A percentile compares a stretch with the other conserved stretches of the same genome.
phyloP scores from a whole-genome alignment of 2,329 filamentous ascomycete species.

The Trichoderma sp. region DNA sequence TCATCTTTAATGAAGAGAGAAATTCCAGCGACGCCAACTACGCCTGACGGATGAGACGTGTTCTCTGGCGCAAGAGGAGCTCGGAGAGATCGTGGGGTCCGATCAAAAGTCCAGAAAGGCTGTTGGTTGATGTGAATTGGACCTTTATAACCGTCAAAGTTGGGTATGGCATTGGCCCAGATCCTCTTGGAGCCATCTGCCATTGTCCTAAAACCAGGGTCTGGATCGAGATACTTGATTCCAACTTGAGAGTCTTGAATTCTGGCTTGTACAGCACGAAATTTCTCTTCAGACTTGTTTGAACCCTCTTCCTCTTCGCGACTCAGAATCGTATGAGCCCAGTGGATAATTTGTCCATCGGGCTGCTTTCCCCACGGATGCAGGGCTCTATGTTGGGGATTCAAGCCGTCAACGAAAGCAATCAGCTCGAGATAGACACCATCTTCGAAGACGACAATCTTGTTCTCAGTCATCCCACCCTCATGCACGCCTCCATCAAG shows the following conservation, averaged over 20 bases:
- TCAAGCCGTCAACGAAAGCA: slow-evolving; percentile 1
- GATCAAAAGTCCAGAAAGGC: slow-evolving; percentile 21
- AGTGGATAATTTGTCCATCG: slow-evolving; percentile 13
- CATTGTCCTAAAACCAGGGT: slow-evolving; percentile 10
- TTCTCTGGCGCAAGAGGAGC: slow-evolving; percentile 4
- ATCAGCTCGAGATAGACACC: slow-evolving; percentile 5
- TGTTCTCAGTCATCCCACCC: slow-evolving; percentile 17
- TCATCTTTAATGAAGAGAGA: slow-evolving; percentile 15
- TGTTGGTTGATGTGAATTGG: slow-evolving; percentile 11
- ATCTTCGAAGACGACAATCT: slow-evolving; percentile 3
- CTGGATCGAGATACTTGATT: slow-evolving; percentile 2
- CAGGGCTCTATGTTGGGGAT: neutral
- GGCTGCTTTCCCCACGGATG: slow-evolving; percentile 12
- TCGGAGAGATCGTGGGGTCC: neutral
- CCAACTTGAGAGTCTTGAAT: neutral
- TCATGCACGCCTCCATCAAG: slow-evolving; percentile 20
- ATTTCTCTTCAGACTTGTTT: neutral
- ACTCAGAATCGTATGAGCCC: slow-evolving; percentile 7
- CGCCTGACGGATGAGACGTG: neutral
- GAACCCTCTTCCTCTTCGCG: neutral
- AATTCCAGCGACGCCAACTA: slow-evolving; percentile 7
- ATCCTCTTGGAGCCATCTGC: slow-evolving; percentile 10
- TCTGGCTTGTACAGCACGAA: neutral
- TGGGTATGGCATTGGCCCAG: slow-evolving; percentile 18
- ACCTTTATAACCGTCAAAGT: neutral